Evolutionary conservation across 2,329 filamentous ascomycete genomes (phyloP).

Genomic region (Penicillium crustosum): DNA sequence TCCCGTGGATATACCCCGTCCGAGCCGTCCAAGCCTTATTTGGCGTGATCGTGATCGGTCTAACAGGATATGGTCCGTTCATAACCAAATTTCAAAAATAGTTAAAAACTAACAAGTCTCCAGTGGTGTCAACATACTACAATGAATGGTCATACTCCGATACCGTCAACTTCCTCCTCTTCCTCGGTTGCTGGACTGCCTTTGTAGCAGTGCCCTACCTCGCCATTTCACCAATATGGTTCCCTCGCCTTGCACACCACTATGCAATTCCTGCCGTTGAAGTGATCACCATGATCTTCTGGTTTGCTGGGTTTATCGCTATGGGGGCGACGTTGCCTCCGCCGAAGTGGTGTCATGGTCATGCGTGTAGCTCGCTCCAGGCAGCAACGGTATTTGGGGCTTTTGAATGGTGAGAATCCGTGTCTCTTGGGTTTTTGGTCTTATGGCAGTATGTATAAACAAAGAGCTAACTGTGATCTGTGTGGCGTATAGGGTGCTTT

Average conservation of each 20-base stretch:
- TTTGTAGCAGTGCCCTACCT: slow-evolving; percentile 69
- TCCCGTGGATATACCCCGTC: slow-evolving; percentile 49
- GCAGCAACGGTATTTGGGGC: slow-evolving; percentile 50
- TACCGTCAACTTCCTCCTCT: slow-evolving; percentile 74
- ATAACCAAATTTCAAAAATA: background rate
- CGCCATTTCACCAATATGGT: slow-evolving; percentile 63
- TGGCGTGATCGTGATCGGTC: slow-evolving; percentile 70
- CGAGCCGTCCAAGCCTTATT: slow-evolving; percentile 68
- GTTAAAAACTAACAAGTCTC: background rate
- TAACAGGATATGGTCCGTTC: slow-evolving; percentile 69
- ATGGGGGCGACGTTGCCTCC: slow-evolving; percentile 65
- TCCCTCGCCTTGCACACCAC: slow-evolving; percentile 61
- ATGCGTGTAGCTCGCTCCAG: slow-evolving; percentile 60
- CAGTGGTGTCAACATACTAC: slow-evolving; percentile 57
- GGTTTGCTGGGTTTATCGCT: slow-evolving; percentile 84
- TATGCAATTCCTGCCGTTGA: slow-evolving; percentile 68
- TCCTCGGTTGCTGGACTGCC: slow-evolving; percentile 73
- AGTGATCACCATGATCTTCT: slow-evolving; percentile 75
- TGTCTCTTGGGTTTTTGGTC: background rate
- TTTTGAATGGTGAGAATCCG: slow-evolving; percentile 46
- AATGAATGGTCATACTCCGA: slow-evolving; percentile 52
- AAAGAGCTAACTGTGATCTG: background rate
- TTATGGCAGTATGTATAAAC: background rate
- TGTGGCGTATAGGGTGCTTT: slow-evolving; percentile 36
- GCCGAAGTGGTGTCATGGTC: slow-evolving; percentile 53